Evolutionary conservation across 371 early-diverging fungal species (phyloP), one percentile per base, ranked within the genome.

Genomic region (Coemansia sp.): DNA sequence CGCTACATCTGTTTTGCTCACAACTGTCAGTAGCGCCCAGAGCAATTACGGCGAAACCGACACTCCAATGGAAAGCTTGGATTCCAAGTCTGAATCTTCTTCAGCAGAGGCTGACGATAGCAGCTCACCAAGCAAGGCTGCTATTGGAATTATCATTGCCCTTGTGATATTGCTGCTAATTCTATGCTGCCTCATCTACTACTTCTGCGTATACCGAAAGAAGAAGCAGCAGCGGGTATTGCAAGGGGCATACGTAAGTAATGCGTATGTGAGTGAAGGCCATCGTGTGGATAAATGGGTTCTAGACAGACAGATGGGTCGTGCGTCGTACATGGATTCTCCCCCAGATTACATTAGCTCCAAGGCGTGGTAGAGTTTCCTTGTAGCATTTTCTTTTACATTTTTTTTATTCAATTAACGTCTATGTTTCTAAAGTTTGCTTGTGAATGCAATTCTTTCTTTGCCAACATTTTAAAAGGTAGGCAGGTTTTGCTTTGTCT

Each of bases 191-290:
- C 3, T 65, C 26, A 9, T 65, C n/a, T 57, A 58, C 23, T 57
- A 58, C 33, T 25, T 65, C 4, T 57, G 44, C 25, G 4, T 65
- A 7, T 65, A 65, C 52, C 59, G 59, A 23, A 59, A 28, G 40
- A 39, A 33, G 28, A 52, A 65, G 44, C 44, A 42, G n/a, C 12
- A 42, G 12, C 44, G 33, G 9, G 33, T 8, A 33, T 33, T 33
- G 9, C 33, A 33, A 33, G 33, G 33, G 9, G 33, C 33, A 33
- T 33, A 33, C 33, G 33, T 2, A 33, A 42, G n/a, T 42, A n/a
- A 42, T 5, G n/a, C 3, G n/a, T 42, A 42, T 42, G n/a, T 42
- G 11, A 42, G 16, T 16, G 44, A 42, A 42, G 44, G 44, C n/a
- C n/a, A 42, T 42, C 44, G 44, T n/a, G 44, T 42, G 12, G 44